These are phyloP conservation scores for Leccinum pellstonianum DNA, from an alignment of 768 basidiomycete genomes.

Conservation along the genomic window DNA sequence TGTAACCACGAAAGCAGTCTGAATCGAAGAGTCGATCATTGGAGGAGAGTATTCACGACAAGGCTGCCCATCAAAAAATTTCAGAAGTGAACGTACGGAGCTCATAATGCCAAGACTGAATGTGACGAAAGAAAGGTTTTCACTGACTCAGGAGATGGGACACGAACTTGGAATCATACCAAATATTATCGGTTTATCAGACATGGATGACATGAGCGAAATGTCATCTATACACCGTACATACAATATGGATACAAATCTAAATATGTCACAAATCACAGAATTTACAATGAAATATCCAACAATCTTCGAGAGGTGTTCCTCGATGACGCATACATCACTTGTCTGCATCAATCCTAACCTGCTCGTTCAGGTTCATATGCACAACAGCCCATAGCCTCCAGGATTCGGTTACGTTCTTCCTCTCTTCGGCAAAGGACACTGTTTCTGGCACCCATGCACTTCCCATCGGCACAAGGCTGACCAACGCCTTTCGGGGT, in stretches of 20 bases:
- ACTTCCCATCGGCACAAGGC: constrained; percentile 38
- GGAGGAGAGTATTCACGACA: too few relatives aligned
- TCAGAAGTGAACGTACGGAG: too few relatives aligned
- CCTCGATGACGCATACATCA: background rate
- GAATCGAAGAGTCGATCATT: too few relatives aligned
- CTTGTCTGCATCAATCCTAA: background rate
- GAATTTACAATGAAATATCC: background rate
- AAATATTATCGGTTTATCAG: too few relatives aligned
- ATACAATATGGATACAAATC: background rate
- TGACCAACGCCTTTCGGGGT: constrained; percentile 15
- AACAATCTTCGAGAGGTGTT: background rate
- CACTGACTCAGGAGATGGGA: too few relatives aligned
- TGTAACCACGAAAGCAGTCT: too few relatives aligned
- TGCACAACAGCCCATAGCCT: constrained; percentile 42
- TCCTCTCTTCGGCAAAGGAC: constrained; percentile 42
- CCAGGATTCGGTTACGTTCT: constrained; percentile 45
- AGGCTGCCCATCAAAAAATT: too few relatives aligned
- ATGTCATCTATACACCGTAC: background rate
- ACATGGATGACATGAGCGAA: background rate
- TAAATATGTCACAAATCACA: background rate
- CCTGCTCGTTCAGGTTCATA: constrained; percentile 39
- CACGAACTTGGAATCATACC: too few relatives aligned
- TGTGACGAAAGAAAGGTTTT: too few relatives aligned
- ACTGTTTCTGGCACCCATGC: constrained; percentile 39
- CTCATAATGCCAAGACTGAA: too few relatives aligned